Conservation (phyloP, 345 rosid genomes). For the Mangifera indica region DNA sequence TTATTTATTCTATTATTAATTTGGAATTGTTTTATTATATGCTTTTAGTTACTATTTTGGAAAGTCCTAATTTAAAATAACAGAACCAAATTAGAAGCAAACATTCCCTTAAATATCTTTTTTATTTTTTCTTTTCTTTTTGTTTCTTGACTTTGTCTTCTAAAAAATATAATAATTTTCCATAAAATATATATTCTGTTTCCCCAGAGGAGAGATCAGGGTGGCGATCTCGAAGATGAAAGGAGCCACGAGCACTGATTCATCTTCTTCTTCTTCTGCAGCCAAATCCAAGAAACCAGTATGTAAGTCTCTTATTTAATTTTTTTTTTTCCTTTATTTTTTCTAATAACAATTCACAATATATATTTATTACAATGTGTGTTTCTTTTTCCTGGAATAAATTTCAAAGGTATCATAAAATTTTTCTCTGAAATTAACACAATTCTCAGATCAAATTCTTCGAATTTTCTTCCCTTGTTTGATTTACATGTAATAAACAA, state of each 20-base stretch:
- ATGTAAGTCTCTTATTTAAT: slow-evolving; percentile 15
- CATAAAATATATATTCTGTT: neutral
- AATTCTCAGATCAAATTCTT: too few relatives aligned
- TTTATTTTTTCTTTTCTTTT: neutral
- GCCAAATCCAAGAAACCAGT: slow-evolving; percentile 29
- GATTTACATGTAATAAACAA: too few relatives aligned
- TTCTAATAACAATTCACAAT: too few relatives aligned
- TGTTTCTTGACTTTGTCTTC: neutral
- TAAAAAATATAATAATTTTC: neutral
- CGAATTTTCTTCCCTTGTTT: too few relatives aligned
- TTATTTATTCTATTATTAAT: too few relatives aligned
- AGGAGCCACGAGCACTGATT: slow-evolving; percentile 9
- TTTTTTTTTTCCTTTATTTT: too few relatives aligned
- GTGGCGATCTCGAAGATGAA: slow-evolving; percentile 4
- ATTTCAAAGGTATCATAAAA: too few relatives aligned
- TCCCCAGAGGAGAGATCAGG: neutral
- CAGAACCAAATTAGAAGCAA: neutral
- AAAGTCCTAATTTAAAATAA: neutral
- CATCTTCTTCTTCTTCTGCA: slow-evolving; percentile 9
- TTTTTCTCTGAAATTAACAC: too few relatives aligned
- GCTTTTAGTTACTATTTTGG: neutral
- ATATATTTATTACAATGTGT: too few relatives aligned
- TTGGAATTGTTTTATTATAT: too few relatives aligned
- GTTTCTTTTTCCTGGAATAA: too few relatives aligned
- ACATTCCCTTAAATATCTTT: neutral